Percentiles rank a stretch among this genome's conserved stretches.
Evolutionary conservation across 129 eudicot genomes (phyloP).

Genomic region (Flaveria trinervia): DNA sequence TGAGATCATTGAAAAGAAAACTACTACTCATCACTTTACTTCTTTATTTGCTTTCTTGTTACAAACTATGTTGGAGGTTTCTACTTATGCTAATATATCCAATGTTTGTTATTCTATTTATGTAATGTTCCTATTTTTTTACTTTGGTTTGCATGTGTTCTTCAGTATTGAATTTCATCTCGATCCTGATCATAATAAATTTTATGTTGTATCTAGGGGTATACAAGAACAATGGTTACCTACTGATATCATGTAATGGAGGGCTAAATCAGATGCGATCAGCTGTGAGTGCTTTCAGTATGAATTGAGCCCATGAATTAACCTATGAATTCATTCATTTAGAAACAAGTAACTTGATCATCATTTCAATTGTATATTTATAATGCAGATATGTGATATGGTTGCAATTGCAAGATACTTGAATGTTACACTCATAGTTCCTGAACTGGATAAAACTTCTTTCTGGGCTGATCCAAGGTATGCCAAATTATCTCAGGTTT

Average conservation of each 20-base stretch:
- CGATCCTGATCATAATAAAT: neutral
- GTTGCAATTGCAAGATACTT: constrained; percentile 95
- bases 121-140: neutral
- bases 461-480: constrained; percentile 99
- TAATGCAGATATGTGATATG: constrained; percentile 91
- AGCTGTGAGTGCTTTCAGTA: constrained; percentile 72
- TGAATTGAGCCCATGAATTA: constrained; percentile 21
- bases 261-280: constrained; percentile 98
- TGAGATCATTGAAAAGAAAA: neutral
- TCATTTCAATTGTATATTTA: constrained; percentile 9
- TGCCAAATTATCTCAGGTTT: neutral
- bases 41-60: constrained; percentile 20
- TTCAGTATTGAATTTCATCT: constrained; percentile 9
- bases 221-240: constrained; percentile 94
- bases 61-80: constrained; percentile 12
- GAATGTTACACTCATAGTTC: constrained; percentile 93
- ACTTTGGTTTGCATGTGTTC: constrained; percentile 17
- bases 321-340: neutral
- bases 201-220: constrained; percentile 58
- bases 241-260: constrained; percentile 97
- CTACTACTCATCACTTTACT: constrained; percentile 5
- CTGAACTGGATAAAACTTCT: constrained; percentile 92
- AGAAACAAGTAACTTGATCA: constrained; percentile 13
- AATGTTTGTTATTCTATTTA: constrained; percentile 22
- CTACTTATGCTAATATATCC: constrained; percentile 17